Conservation (phyloP, 495 filamentous ascomycete species). For the Jackrogersella multiformis region DNA sequence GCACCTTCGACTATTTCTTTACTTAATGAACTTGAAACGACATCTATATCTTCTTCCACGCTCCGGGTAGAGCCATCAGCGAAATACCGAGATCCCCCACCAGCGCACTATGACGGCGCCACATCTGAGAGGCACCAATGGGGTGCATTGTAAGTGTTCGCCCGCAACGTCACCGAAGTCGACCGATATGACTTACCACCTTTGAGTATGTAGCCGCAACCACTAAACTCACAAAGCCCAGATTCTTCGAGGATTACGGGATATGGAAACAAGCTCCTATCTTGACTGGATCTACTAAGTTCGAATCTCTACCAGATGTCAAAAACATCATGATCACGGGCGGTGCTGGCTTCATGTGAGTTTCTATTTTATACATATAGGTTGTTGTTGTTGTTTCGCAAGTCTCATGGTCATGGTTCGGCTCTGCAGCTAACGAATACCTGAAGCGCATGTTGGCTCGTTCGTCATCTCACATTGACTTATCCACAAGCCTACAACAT, state of each 20-base stretch:
- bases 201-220: constrained; percentile 15
- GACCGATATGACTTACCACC: constrained; percentile 16
- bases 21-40: not conserved
- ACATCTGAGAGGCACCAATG: constrained; percentile 41
- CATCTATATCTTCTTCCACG: not conserved
- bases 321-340: constrained; percentile 79
- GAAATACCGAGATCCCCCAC: constrained; percentile 10
- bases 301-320: constrained; percentile 67
- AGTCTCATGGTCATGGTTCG: too few species aligned
- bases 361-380: too few species aligned
- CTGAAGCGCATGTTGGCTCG: constrained; percentile 71
- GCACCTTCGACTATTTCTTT: not conserved
- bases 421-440: constrained; percentile 18
- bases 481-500: constrained; percentile 76
- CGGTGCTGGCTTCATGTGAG: constrained; percentile 77
- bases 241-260: constrained; percentile 61
- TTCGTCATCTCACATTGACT: constrained; percentile 71
- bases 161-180: constrained; percentile 1
- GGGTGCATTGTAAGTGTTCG: constrained; percentile 40
- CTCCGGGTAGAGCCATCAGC: constrained; percentile 19
- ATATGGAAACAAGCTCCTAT: constrained; percentile 74
- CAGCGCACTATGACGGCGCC: constrained; percentile 38
- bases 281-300: constrained; percentile 69
- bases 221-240: constrained; percentile 33
- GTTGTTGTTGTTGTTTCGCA: too few species aligned